Conservation (phyloP, 495 filamentous ascomycete species). For the Aspergillus asperescens region DNA sequence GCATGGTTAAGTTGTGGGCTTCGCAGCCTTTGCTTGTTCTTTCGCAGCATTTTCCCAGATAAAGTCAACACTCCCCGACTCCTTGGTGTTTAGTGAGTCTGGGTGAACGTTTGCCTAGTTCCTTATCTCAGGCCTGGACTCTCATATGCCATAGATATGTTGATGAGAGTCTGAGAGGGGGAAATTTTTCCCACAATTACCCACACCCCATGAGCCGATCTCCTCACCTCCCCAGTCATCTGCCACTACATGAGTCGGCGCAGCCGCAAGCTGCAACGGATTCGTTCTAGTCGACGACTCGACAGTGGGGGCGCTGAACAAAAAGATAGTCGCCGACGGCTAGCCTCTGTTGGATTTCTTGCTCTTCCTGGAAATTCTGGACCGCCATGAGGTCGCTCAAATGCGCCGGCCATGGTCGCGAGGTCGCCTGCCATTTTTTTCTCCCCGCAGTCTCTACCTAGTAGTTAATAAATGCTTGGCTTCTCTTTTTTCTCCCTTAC, state of each 20-base stretch:
- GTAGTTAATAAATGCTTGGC: slow-evolving; percentile 1
- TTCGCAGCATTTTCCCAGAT: too few species aligned
- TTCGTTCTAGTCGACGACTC: neutral
- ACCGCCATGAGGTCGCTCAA: neutral
- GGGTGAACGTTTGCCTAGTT: too few species aligned
- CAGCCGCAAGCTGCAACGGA: neutral
- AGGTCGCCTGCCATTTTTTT: neutral
- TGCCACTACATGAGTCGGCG: neutral
- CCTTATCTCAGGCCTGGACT: too few species aligned
- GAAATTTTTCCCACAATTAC: too few species aligned
- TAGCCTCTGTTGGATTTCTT: neutral
- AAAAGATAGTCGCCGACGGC: neutral
- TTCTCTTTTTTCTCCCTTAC: slow-evolving; percentile 3
- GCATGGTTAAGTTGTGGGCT: slow-evolving; percentile 9
- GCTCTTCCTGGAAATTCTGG: slow-evolving; percentile 8
- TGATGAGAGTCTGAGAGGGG: too few species aligned
- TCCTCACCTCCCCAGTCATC: neutral
- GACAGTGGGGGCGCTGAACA: slow-evolving; percentile 2
- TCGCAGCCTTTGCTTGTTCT: too few species aligned
- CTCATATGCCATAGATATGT: too few species aligned
- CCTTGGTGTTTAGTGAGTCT: too few species aligned
- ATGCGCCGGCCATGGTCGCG: neutral
- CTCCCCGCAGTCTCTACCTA: neutral
- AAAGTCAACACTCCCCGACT: too few species aligned
- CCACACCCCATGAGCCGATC: too few species aligned